Conservation (phyloP, 345 rosid species). For the Brassica cretica region DNA sequence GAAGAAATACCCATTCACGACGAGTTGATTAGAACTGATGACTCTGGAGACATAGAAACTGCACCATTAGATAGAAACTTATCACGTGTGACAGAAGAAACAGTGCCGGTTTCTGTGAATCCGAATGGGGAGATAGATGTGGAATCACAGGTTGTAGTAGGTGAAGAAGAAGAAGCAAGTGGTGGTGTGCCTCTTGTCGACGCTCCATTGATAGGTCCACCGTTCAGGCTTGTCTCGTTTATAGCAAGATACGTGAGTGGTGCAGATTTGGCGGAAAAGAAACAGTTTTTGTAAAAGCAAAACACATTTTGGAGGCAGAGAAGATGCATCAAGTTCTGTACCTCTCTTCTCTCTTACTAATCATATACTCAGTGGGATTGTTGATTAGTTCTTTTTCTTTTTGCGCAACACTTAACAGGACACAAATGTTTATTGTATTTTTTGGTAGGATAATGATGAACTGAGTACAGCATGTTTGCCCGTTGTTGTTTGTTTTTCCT, state of each 20-base stretch:
- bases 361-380: conserved; percentile 9
- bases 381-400: conserved; percentile 13
- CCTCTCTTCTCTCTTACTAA: neutral
- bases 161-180: conserved; percentile 20
- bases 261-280: conserved; percentile 72
- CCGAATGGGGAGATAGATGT: conserved; percentile 48
- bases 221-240: conserved; percentile 77
- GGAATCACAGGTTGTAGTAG: conserved; percentile 48
- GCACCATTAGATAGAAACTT: conserved; percentile 34
- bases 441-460: too few relatives aligned
- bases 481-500: too few relatives aligned
- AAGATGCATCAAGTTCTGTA: conserved; percentile 8
- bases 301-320: conserved; percentile 24
- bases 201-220: conserved; percentile 88
- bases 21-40: conserved; percentile 24
- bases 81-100: conserved; percentile 43
- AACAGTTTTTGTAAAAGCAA: conserved; percentile 25
- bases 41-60: conserved; percentile 30
- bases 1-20: conserved; percentile 46
- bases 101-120: conserved; percentile 69
- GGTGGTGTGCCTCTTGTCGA: conserved; percentile 54
- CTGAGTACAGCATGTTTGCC: too few relatives aligned
- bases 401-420: too few relatives aligned
- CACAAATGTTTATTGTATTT: too few relatives aligned
- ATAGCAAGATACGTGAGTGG: conserved; percentile 84